Evolutionary conservation across 176 grass and related monocot genomes (phyloP), one percentile per base, ranked within the genome.

Genomic region (Saccharum officinarum): DNA sequence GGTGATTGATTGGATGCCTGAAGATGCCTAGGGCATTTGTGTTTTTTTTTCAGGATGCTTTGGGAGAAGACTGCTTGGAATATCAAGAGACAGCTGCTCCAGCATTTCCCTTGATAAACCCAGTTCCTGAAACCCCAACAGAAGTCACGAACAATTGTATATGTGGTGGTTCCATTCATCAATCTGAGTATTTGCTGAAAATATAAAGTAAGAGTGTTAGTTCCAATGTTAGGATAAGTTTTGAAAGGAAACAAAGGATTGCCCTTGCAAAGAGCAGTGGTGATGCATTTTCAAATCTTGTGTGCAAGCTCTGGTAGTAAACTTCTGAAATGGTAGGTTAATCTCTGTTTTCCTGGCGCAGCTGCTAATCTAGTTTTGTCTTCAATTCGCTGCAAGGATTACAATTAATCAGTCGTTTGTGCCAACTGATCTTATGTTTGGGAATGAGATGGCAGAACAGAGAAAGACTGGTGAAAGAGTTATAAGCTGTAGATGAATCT

Each of bases 231-330:
- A 49, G 85, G 40, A 28, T 67, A 67, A 75, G 38, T 89, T 90
- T 86, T 77, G 38, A 80, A 70, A 83, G 72, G 37, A 73, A 83
- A 25, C 69, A 65, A 60, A 31, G 60, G 75, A 63, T 61, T 90
- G 86, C 65, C 83, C 83, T 36, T 93, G 92, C 83, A 76, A 49
- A 42, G 85, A 88, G 26, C 31, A 77, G 3, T 83, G 69, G 69
- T 86, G 64, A 81, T 38, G n/a, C 22, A 69, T 30, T 49, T 82
- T 41, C 22, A 39, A 23, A 60, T 60, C 55, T 60, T 23, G 55
- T 79, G 33, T 57, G 40, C 54, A 63, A 54, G 38, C 42, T 77
- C 54, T 79, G 67, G 67, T 14, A 10, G 7, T 72, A 16, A 75
- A 7, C n/a, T 78, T 71, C n/a, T 34, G 45, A 44, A 55, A 30